These are phyloP conservation scores for Dactylis glomerata DNA, from an alignment of 176 grass and related monocot species.

Conservation along the genomic window DNA sequence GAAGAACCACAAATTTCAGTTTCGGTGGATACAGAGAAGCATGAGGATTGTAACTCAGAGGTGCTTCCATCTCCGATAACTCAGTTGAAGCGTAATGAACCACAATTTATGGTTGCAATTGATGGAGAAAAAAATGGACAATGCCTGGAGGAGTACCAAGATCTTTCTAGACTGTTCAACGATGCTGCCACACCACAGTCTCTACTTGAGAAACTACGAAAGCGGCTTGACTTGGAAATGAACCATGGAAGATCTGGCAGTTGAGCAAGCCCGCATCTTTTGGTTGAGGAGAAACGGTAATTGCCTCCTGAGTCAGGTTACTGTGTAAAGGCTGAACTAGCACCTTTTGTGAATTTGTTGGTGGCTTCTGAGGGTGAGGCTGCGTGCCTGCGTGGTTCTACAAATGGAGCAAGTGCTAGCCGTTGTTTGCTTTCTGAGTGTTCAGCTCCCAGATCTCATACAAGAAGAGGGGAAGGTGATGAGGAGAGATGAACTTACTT, in stretches of 20 bases:
- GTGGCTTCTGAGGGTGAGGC: constrained; percentile 5
- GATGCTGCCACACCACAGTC: constrained; percentile 52
- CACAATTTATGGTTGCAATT: background rate
- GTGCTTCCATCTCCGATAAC: constrained; percentile 46
- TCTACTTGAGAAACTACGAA: constrained; percentile 48
- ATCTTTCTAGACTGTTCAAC: constrained; percentile 44
- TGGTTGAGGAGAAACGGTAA: constrained; percentile 23
- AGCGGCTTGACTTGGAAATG: background rate
- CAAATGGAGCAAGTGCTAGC: background rate
- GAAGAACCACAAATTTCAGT: constrained; percentile 35
- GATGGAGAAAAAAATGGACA: constrained; percentile 25
- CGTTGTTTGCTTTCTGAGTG: background rate
- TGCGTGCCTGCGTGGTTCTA: background rate
- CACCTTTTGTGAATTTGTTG: background rate
- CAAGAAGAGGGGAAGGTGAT: no score
- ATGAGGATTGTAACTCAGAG: constrained; percentile 20
- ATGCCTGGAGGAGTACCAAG: constrained; percentile 9
- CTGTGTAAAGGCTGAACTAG: constrained; percentile 1
- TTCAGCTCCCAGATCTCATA: no score
- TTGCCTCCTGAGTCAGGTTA: constrained; percentile 21
- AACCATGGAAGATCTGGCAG: constrained; percentile 22
- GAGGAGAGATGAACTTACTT: no score
- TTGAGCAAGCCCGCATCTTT: constrained; percentile 35
- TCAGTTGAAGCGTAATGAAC: constrained; percentile 40
- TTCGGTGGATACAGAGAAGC: constrained; percentile 26